These are phyloP conservation scores for Talaromyces liani DNA, from an alignment of 495 filamentous ascomycete species.

Conservation along the genomic window DNA sequence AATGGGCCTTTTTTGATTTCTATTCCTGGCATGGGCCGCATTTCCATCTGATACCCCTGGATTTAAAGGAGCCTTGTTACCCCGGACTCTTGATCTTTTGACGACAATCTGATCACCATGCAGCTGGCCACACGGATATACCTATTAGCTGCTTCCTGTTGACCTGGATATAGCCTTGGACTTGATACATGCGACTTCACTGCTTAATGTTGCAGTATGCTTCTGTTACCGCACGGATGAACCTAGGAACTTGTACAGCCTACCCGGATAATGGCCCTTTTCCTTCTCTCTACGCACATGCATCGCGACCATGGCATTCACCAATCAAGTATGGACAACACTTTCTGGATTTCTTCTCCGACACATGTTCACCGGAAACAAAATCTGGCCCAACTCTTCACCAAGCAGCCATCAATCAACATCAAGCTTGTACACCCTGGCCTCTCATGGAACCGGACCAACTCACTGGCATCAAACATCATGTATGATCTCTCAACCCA, in stretches of 20 bases:
- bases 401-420: not conserved
- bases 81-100: not conserved
- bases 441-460: not conserved
- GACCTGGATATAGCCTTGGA: not conserved
- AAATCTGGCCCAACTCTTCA: not conserved
- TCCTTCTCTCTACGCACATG: not conserved
- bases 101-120: not conserved
- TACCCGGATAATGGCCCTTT: not conserved
- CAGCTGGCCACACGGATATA: not conserved
- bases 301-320: not conserved
- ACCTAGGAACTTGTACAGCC: not conserved
- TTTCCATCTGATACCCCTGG: constrained; percentile 4
- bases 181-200: not conserved
- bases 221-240: not conserved
- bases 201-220: constrained; percentile 5
- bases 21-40: not conserved
- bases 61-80: not conserved
- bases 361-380: not conserved
- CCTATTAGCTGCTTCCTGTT: not conserved
- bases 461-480: not conserved
- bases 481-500: not conserved
- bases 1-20: not conserved
- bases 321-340: not conserved
- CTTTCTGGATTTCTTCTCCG: not conserved
- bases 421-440: not conserved